Base-by-base conservation (phyloP, 768 basidiomycete species). In the Lepiota venenata region DNA sequence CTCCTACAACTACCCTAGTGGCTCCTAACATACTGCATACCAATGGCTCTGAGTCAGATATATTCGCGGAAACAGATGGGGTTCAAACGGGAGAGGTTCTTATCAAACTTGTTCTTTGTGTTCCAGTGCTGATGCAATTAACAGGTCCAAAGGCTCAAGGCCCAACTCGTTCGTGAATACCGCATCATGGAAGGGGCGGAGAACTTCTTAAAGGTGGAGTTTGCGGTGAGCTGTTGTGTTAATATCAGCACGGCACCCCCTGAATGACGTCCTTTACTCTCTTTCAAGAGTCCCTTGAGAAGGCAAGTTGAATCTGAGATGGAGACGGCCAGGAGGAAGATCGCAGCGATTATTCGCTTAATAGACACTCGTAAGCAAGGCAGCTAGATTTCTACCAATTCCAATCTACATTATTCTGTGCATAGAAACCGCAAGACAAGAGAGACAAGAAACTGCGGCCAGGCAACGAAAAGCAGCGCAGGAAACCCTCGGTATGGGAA, bases 121-220 rank as follows among this genome's bases (percentile, higher is more conserved):
- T 21, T 8, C 22, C 27, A 18, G 12, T 41, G 16, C 43, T 51
- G 20, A 51, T 11, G 5, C 15, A 5, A 16, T 8, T 20, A 49
- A 14, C 48, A 92, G 92, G 69, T 93, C 45, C 85, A 85, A 42
- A 70, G 75, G 4, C 74, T 97, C 16, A 81, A 82, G 47, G 78
- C 76, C 50, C 83, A 85, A 63, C 74, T 95, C 16, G 81, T 82
- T 50, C 77, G 89, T 56, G 87, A 94, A 71, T 83, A 82, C 57
- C 78, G 88, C 51, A 92, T 97, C 57, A 92, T 85, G 66, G 93
- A 93, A 68, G 94, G 94, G 10, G 94, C 94, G 0, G 92, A 95
- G 74, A 93, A 89, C 60, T 78, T 98, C 57, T 74, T 97, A 12
- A 83, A 84, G 60, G 85, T 90, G 70, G 70, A 77, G 29, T 63